Evolutionary conservation across 148 eudicot species (phyloP).

Genomic region (Vaccinium myrtillus): DNA sequence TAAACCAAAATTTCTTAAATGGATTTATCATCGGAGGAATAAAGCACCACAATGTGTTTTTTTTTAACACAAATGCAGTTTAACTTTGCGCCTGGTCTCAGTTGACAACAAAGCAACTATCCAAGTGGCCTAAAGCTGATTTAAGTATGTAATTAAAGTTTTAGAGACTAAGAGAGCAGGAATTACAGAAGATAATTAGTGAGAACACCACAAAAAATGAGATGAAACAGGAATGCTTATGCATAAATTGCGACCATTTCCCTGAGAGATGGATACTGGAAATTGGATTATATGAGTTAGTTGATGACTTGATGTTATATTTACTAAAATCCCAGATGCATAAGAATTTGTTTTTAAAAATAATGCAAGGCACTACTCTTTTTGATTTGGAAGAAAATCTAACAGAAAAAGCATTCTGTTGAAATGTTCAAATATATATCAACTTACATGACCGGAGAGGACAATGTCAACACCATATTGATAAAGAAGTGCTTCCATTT

Average conservation of each 20-base stretch:
- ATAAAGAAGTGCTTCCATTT: slow-evolving; percentile 77
- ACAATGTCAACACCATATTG: slow-evolving; percentile 71
- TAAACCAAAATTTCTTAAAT: background rate
- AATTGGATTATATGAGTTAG: background rate
- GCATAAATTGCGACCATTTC: background rate
- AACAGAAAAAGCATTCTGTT: background rate
- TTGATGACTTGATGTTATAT: background rate
- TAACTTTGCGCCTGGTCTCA: background rate
- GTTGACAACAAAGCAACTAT: background rate
- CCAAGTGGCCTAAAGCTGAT: background rate
- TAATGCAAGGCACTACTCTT: background rate
- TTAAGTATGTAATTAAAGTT: background rate
- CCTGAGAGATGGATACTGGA: background rate
- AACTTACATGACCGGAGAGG: slow-evolving; percentile 92
- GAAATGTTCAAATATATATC: background rate
- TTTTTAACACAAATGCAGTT: background rate
- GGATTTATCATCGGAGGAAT: background rate
- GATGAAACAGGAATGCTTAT: background rate
- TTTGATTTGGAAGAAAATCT: background rate
- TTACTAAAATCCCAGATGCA: background rate
- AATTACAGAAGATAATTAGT: background rate
- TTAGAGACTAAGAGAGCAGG: background rate
- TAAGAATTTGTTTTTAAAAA: slow-evolving; percentile 1
- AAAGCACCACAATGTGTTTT: background rate
- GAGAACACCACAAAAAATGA: background rate